phyloP scores from a whole-genome alignment of 352 stramenopile species.

The Discostella stelligera region DNA sequence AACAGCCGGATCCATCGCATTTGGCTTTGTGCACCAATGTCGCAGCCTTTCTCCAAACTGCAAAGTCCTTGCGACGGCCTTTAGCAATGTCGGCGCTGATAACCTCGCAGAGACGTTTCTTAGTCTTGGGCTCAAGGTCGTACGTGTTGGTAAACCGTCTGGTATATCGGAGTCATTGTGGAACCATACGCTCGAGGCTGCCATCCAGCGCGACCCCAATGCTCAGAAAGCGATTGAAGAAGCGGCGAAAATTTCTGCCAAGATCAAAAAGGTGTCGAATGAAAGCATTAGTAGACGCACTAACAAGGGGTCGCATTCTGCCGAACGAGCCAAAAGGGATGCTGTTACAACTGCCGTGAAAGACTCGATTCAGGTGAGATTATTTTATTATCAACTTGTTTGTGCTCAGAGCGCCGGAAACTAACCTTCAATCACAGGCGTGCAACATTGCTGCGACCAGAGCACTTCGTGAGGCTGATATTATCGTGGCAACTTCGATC shows the following conservation, averaged over 20 bases:
- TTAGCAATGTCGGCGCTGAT: conserved; percentile 85
- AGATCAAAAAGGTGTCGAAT: conserved; percentile 37
- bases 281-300: conserved; percentile 27
- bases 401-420: background rate
- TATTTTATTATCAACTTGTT: conserved; percentile 5
- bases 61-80: conserved; percentile 83
- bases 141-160: conserved; percentile 75
- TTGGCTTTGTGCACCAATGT: conserved; percentile 79
- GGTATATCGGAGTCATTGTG: conserved; percentile 66
- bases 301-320: conserved; percentile 39
- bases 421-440: conserved; percentile 12
- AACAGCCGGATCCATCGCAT: conserved; percentile 66
- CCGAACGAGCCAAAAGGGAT: conserved; percentile 52
- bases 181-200: conserved; percentile 69
- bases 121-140: conserved; percentile 69
- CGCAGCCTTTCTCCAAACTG: conserved; percentile 59
- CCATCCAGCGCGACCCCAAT: conserved; percentile 67
- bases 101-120: conserved; percentile 79
- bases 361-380: conserved; percentile 57
- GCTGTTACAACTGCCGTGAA: conserved; percentile 71
- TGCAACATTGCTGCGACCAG: conserved; percentile 74
- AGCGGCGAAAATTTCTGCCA: conserved; percentile 48
- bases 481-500: conserved; percentile 80
- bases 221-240: conserved; percentile 60
- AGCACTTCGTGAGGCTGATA: conserved; percentile 70